Base-by-base conservation (phyloP, 2,329 filamentous ascomycete genomes). In the Emergomyces orientalis region DNA sequence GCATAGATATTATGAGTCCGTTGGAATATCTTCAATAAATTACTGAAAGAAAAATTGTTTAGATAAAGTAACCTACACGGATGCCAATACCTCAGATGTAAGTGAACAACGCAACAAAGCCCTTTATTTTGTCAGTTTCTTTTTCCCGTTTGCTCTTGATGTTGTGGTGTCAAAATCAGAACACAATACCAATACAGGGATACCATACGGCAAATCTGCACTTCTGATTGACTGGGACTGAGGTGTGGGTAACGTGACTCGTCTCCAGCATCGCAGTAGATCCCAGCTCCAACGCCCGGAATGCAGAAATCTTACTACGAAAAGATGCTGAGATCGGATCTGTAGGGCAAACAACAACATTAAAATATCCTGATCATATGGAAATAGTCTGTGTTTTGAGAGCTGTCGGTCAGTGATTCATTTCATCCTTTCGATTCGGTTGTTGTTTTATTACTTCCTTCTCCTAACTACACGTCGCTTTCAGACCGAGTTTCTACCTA, bases 401-500 rank as follows among this genome's bases (percentile, higher is more conserved):
- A 27, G 37, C 56, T 39, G 56, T 30, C 27, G 49, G 37, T 13
- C 41, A 32, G 22, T 60, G 22, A 34, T 25, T 17, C 30, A 8
- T 51, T 8, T 51, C 59, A 39, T 25, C 27, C 25, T 39, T 47
- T 51, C 32, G 5, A 11, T 60, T 32, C 25, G 30, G 22, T 43
- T 41, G 13, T 45, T 45, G n/a, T 59, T 59, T 19, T 60, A 25
- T 37, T 51, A 37, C 43, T 45, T 34, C 25, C 27, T 22, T 37
- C 43, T 37, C 22, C 30, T 14, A 22, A 14, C 47, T 51, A 49
- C 47, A 60, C 47, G 19, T 37, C 19, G 27, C 41, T 49, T 47
- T 47, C n/a, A n/a, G 17, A 60, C 47, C 32, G 58, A 49, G 43
- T 34, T 41, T 60, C 47, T 60, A 57, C 56, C 56, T 59, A 30